Conservation (phyloP, 129 eudicot species). For the Chrysanthemum makinoi region DNA sequence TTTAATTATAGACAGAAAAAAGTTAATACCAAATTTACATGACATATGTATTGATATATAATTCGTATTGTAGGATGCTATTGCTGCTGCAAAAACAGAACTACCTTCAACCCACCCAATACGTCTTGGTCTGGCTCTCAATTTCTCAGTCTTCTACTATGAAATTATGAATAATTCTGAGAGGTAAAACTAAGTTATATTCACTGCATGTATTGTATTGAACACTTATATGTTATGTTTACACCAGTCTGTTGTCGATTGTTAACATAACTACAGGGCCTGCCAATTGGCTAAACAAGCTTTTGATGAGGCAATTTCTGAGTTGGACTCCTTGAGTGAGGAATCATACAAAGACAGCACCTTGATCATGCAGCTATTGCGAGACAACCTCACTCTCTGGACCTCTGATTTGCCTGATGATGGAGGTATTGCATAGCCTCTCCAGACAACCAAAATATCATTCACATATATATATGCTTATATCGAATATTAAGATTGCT, state of each 20-base stretch:
- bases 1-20: neutral
- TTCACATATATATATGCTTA: too few species aligned
- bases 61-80: constrained; percentile 57
- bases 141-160: constrained; percentile 88
- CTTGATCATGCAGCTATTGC: constrained; percentile 80
- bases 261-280: constrained; percentile 47
- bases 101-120: constrained; percentile 93
- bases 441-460: neutral
- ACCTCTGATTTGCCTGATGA: constrained; percentile 90
- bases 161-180: constrained; percentile 89
- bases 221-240: neutral
- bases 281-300: constrained; percentile 95
- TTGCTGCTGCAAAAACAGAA: constrained; percentile 70
- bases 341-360: constrained; percentile 95
- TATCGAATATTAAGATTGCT: too few species aligned
- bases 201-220: neutral
- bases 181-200: constrained; percentile 33
- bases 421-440: constrained; percentile 45
- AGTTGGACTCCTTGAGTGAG: constrained; percentile 80
- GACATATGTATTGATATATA: neutral
- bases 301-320: constrained; percentile 90
- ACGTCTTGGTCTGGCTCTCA: constrained; percentile 94
- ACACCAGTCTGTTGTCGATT: neutral
- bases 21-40: neutral
- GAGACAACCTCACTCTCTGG: constrained; percentile 94